Evolutionary conservation across 208 protist genomes (phyloP).

Genomic region (Acanthamoeba sp.): DNA sequence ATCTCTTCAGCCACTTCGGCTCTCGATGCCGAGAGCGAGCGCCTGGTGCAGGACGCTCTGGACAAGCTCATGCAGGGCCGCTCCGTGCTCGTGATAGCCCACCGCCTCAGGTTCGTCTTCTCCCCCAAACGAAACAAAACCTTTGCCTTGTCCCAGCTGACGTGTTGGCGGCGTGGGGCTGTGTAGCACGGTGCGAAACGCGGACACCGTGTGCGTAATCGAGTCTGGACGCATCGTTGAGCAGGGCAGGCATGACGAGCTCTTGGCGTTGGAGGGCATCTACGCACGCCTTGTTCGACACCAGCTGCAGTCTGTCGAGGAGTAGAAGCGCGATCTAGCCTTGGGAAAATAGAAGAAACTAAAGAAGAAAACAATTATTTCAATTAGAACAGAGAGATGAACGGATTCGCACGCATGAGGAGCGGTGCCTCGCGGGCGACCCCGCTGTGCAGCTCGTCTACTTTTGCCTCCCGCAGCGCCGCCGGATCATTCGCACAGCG

Average conservation of each 20-base stretch:
- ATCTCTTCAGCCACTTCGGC: conserved; percentile 78
- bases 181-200: conserved; percentile 87
- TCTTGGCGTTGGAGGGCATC: conserved; percentile 51
- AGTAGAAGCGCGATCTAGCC: background rate
- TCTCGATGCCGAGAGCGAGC: conserved; percentile 88
- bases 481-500: background rate
- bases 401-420: conserved; percentile 7
- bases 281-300: conserved; percentile 67
- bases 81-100: conserved; percentile 89
- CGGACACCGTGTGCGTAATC: conserved; percentile 91
- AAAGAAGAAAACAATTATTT: background rate
- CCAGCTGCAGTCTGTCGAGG: conserved; percentile 43
- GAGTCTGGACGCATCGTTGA: conserved; percentile 88
- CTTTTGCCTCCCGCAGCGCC: background rate
- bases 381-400: background rate
- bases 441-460: background rate
- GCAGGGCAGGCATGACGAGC: conserved; percentile 78
- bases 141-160: no score
- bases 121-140: background rate
- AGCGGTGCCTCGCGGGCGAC: background rate
- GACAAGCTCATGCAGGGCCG: conserved; percentile 78
- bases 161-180: no score
- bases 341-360: background rate
- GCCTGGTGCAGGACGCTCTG: conserved; percentile 83
- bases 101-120: conserved; percentile 81